phyloP scores from a whole-genome alignment of 2,329 filamentous ascomycete species.

The Microdochium trichocladiopsis region DNA sequence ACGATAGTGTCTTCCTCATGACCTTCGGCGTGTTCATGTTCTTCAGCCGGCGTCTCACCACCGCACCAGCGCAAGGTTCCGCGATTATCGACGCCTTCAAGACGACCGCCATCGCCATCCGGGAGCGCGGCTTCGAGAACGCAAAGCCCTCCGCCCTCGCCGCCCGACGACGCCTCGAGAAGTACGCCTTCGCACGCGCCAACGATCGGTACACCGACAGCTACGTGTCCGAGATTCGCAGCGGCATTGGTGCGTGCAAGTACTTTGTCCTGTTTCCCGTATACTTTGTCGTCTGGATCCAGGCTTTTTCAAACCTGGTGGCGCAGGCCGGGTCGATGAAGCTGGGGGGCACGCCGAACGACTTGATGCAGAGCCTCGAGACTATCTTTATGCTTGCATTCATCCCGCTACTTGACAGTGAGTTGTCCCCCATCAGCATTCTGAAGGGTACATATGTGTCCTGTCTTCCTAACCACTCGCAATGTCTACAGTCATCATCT shows the following conservation, averaged over 20 bases:
- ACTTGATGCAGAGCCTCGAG: constrained; percentile 62
- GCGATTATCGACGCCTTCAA: constrained; percentile 50
- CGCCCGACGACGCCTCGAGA: constrained; percentile 53
- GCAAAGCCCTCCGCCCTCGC: constrained; percentile 60
- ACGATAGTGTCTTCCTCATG: constrained; percentile 56
- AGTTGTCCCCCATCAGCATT: too few relatives aligned
- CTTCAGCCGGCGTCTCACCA: too few relatives aligned
- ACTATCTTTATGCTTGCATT: constrained; percentile 61
- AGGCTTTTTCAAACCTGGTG: constrained; percentile 61
- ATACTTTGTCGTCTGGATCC: constrained; percentile 63
- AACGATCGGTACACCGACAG: constrained; percentile 31
- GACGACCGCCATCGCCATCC: constrained; percentile 43
- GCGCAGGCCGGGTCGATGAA: constrained; percentile 52
- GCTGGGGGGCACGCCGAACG: constrained; percentile 61
- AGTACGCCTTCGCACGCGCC: background rate
- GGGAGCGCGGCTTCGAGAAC: constrained; percentile 16
- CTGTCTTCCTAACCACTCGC: too few relatives aligned
- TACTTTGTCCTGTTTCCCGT: constrained; percentile 38
- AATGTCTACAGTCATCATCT: constrained; percentile 40
- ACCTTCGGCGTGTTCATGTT: constrained; percentile 50
- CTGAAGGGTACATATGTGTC: too few relatives aligned
- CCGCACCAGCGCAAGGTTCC: constrained; percentile 52
- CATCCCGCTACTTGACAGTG: constrained; percentile 54
- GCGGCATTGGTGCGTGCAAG: constrained; percentile 59
- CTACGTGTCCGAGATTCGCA: constrained; percentile 67